Base-by-base conservation (phyloP, 148 eudicot genomes). In the Chenopodium quinoa region DNA sequence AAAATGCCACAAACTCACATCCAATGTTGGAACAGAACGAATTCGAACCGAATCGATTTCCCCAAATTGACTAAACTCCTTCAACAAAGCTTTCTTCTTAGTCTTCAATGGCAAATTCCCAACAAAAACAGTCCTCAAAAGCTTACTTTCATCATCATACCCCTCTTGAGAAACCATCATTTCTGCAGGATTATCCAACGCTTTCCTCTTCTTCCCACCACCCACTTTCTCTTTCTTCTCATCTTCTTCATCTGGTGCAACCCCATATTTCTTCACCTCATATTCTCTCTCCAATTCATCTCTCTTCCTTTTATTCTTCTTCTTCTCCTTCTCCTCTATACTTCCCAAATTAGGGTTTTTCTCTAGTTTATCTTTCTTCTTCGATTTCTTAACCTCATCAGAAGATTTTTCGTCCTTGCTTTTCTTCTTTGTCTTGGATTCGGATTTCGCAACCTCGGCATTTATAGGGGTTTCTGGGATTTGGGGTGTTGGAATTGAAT, bases 81-180 rank as follows among this genome's bases (percentile, higher is more conserved):
- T 89, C 64, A 89, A 2, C 83, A 97, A 83, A 23, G 73, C 91
- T 88, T 90, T 91, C 85, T 92, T 97, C 90, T 94, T 97, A 46
- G 90, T 81, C 89, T 97, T 97, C 90, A 97, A 85, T 0, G 97
- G 93, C 87, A 97, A 88, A 83, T 97, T 94, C 40, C 99, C 99
- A 81, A 94, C 97, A 86, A 94, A 94, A 67, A 94, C 88, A 46
- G 99, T 97, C 91, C 95, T 97, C 85, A 90, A 85, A 74, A 97
- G 89, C 85, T 94, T 97, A 77, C 78, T 87, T 84, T 97, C 98
- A 82, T 97, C 99, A 88, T 94, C 99, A 86, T 90, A 94, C 47
- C 94, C 98, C 82, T 97, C 99, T 76, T 90, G 86, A 2, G 84
- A 48, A 75, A 85, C 93, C 90, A 83, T 76, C 90, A 88, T 74